Evolutionary conservation across 176 grass and related monocot species (phyloP).

Genomic region (Olyra latifolia): DNA sequence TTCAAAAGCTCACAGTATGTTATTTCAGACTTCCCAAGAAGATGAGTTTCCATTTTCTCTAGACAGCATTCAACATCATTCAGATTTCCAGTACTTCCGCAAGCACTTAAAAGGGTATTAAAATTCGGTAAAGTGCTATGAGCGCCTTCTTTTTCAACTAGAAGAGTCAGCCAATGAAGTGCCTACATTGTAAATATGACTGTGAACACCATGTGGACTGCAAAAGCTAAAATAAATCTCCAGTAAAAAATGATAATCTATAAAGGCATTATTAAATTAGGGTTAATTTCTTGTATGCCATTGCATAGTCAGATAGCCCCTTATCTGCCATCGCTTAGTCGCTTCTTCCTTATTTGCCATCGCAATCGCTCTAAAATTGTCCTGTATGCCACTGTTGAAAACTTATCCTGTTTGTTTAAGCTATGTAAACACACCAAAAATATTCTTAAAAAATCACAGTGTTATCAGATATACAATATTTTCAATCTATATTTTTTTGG

Average conservation of each 20-base stretch:
- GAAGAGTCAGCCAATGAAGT: conserved; percentile 59
- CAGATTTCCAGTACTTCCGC: conserved; percentile 36
- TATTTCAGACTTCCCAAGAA: conserved; percentile 87
- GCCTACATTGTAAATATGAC: conserved; percentile 50
- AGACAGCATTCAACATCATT: conserved; percentile 55
- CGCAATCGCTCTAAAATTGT: too few relatives aligned
- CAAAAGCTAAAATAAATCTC: conserved; percentile 21
- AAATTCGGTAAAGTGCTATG: conserved; percentile 55
- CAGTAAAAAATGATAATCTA: not conserved
- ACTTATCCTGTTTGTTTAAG: too few relatives aligned
- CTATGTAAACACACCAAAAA: too few relatives aligned
- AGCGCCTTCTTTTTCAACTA: conserved; percentile 52
- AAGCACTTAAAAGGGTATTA: conserved; percentile 73
- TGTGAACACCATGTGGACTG: conserved; percentile 27
- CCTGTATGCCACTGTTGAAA: too few relatives aligned
- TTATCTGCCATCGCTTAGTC: too few relatives aligned
- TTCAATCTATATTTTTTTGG: too few relatives aligned
- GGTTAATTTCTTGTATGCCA: too few relatives aligned
- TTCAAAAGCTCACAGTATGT: conserved; percentile 88
- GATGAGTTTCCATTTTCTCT: conserved; percentile 69
- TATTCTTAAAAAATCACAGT: too few relatives aligned
- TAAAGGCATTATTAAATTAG: not conserved
- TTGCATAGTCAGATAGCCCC: too few relatives aligned
- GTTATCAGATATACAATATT: too few relatives aligned
- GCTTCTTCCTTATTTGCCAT: too few relatives aligned